Evolutionary conservation across 352 stramenopile species (phyloP).

Genomic region (Globisporangium canariense): DNA sequence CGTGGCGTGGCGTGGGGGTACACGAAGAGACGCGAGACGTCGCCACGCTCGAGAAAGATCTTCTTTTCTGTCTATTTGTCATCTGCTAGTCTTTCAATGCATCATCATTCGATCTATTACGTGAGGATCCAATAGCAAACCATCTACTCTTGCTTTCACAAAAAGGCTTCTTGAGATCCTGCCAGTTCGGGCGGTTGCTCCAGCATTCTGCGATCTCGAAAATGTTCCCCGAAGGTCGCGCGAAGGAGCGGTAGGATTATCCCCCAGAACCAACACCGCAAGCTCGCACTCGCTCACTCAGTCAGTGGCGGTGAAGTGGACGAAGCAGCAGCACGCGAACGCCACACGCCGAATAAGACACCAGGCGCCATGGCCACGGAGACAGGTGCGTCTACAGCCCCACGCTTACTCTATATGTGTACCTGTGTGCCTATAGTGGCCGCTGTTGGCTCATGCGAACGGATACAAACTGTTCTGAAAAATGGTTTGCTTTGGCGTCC

Average conservation of each 20-base stretch:
- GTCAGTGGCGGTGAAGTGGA: neutral
- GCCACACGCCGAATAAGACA: neutral
- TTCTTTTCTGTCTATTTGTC: neutral
- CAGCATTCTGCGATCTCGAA: too few species aligned
- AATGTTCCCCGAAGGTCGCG: neutral
- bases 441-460: neutral
- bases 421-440: neutral
- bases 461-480: neutral
- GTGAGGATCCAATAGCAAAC: neutral
- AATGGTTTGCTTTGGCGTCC: neutral
- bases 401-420: neutral
- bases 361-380: constrained; percentile 14
- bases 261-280: neutral
- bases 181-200: too few species aligned
- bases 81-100: neutral
- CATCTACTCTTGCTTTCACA: neutral
- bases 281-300: neutral
- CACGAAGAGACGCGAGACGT: neutral
- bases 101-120: neutral
- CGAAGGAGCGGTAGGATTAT: neutral
- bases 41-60: neutral
- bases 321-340: neutral
- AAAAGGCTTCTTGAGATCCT: neutral
- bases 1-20: neutral
- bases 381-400: constrained; percentile 11